These are phyloP conservation scores for Verbascum thapsus DNA, from an alignment of 257 asterid species.

Conservation along the genomic window DNA sequence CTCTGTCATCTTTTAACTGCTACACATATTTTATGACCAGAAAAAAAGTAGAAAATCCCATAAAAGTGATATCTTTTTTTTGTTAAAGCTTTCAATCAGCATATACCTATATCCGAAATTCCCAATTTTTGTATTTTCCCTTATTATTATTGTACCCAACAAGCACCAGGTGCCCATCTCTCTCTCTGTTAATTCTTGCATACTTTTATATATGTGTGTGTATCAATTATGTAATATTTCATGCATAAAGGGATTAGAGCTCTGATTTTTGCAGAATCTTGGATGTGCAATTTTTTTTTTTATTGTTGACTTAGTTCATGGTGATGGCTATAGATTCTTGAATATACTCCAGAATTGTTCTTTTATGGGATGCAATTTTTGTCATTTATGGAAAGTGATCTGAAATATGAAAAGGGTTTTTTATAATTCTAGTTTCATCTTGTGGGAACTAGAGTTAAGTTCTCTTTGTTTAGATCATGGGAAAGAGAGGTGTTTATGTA, in stretches of 20 bases:
- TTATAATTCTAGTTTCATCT: no score
- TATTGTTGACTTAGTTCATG: neutral
- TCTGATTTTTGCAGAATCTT: no score
- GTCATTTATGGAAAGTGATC: constrained; percentile 16
- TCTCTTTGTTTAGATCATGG: no score
- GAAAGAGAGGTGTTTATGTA: no score
- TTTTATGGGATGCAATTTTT: neutral
- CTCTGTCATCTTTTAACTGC: no score
- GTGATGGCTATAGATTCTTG: neutral
- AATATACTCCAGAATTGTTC: no score
- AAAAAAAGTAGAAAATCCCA: neutral
- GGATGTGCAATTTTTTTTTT: constrained; percentile 17
- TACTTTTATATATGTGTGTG: neutral
- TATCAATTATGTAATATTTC: constrained; percentile 1
- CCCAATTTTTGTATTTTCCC: neutral
- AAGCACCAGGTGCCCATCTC: constrained; percentile 19
- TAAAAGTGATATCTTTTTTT: no score
- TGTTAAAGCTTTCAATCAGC: neutral
- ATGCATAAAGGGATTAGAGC: constrained; percentile 7
- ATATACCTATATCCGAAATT: no score
- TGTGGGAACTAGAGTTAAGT: no score
- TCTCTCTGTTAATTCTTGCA: constrained; percentile 7
- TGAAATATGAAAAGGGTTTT: no score
- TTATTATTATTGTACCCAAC: constrained; percentile 1
- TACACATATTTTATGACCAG: constrained; percentile 15